Percentiles rank a stretch among this genome's conserved stretches.
Conservation (phyloP, 2,329 filamentous ascomycete species). For the Exophiala sp. region DNA sequence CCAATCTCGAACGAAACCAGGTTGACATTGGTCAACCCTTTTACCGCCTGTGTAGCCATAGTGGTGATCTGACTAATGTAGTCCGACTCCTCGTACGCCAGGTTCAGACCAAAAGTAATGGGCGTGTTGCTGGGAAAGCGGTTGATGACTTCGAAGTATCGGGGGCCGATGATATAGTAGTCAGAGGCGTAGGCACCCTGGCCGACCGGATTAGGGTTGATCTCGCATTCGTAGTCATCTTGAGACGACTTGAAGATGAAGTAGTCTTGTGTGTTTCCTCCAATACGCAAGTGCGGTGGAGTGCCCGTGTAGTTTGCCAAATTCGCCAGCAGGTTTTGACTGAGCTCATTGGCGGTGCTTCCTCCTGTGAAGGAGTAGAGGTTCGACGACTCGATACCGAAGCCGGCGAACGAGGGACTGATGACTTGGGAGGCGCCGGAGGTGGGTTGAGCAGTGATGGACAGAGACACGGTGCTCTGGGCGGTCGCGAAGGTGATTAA, state of each 20-base stretch:
- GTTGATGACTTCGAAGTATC: slow-evolving; percentile 47
- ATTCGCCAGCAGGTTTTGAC: slow-evolving; percentile 49
- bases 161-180: slow-evolving; percentile 46
- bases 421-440: slow-evolving; percentile 30
- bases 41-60: slow-evolving; percentile 34
- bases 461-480: slow-evolving; percentile 18
- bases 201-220: slow-evolving; percentile 37
- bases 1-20: slow-evolving; percentile 33
- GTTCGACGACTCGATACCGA: slow-evolving; percentile 53
- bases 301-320: slow-evolving; percentile 48
- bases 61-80: slow-evolving; percentile 43
- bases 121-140: slow-evolving; percentile 50
- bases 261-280: slow-evolving; percentile 52
- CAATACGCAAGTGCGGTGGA: slow-evolving; percentile 48
- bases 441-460: slow-evolving; percentile 19
- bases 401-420: slow-evolving; percentile 47
- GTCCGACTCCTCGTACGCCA: slow-evolving; percentile 47
- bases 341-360: slow-evolving; percentile 41
- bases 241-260: slow-evolving; percentile 44
- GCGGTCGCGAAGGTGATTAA: slow-evolving; percentile 13
- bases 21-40: slow-evolving; percentile 25
- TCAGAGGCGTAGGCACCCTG: slow-evolving; percentile 43
- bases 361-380: slow-evolving; percentile 51
- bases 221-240: slow-evolving; percentile 36
- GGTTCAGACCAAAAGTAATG: slow-evolving; percentile 50